These are phyloP conservation scores for Fusarium proliferatum DNA, from an alignment of 2,329 filamentous ascomycete genomes.

Conservation along the genomic window DNA sequence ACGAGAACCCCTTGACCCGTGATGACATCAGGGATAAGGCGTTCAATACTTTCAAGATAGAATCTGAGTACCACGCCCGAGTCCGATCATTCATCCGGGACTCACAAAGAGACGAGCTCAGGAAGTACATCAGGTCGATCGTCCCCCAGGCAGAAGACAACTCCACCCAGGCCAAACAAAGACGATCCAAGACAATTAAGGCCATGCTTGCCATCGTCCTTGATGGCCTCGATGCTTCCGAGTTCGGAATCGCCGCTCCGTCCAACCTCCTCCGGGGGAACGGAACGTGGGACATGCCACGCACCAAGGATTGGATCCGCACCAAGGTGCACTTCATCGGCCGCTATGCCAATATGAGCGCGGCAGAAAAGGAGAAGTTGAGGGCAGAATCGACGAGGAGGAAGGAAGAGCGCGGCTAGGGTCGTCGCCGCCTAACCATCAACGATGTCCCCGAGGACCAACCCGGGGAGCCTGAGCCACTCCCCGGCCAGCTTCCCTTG, in stretches of 20 bases:
- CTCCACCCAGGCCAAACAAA: neutral
- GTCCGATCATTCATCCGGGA: constrained; percentile 53
- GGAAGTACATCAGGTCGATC: constrained; percentile 51
- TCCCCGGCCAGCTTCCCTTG: neutral
- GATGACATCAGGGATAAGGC: constrained; percentile 63
- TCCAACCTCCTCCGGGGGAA: constrained; percentile 47
- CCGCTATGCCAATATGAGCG: neutral
- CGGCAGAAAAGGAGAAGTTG: neutral
- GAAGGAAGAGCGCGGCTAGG: neutral
- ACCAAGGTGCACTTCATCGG: neutral
- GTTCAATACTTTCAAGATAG: constrained; percentile 61
- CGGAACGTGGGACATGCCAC: constrained; percentile 58
- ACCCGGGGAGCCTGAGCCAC: neutral
- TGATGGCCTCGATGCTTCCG: constrained; percentile 49
- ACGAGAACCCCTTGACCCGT: constrained; percentile 48
- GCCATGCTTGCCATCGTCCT: constrained; percentile 64
- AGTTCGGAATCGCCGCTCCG: constrained; percentile 50
- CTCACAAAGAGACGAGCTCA: constrained; percentile 56
- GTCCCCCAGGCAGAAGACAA: constrained; percentile 45
- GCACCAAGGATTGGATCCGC: constrained; percentile 1
- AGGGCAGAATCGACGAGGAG: neutral
- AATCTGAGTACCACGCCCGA: constrained; percentile 55
- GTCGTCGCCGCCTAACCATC: neutral
- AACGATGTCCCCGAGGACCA: neutral
- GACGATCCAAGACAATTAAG: constrained; percentile 40